These are phyloP conservation scores for Beta macrorhiza DNA, from an alignment of 179 eudicot genomes.

Conservation along the genomic window DNA sequence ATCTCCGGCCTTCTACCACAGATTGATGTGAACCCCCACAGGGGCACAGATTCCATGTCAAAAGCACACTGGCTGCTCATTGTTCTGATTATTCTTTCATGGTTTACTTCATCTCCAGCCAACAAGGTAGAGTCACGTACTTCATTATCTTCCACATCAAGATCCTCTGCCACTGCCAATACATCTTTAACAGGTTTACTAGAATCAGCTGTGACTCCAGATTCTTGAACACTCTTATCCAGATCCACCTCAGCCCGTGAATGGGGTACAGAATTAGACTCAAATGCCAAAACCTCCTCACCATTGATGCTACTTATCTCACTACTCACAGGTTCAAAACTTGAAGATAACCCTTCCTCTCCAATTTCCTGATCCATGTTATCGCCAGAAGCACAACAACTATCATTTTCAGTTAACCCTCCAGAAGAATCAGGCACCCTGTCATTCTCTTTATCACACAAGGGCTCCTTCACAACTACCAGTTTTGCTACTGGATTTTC, in stretches of 20 bases:
- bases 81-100: slow-evolving; percentile 38
- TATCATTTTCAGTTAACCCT: slow-evolving; percentile 29
- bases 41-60: slow-evolving; percentile 39
- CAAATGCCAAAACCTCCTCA: slow-evolving; percentile 27
- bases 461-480: slow-evolving; percentile 22
- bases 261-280: slow-evolving; percentile 27
- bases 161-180: slow-evolving; percentile 40
- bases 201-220: slow-evolving; percentile 34
- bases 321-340: slow-evolving; percentile 29
- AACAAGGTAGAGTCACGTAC: slow-evolving; percentile 33
- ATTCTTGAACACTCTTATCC: slow-evolving; percentile 24
- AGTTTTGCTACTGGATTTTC: slow-evolving; percentile 25
- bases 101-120: slow-evolving; percentile 28
- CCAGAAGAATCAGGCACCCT: slow-evolving; percentile 19
- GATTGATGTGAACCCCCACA: slow-evolving; percentile 56
- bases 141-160: slow-evolving; percentile 35
- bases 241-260: slow-evolving; percentile 22
- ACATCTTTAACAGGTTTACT: slow-evolving; percentile 30
- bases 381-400: slow-evolving; percentile 30
- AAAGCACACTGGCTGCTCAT: slow-evolving; percentile 32
- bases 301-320: slow-evolving; percentile 31
- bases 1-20: slow-evolving; percentile 63
- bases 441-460: slow-evolving; percentile 25
- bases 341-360: slow-evolving; percentile 31
- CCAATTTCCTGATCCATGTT: slow-evolving; percentile 29